These are phyloP conservation scores for Colletotrichum sp. DNA, from an alignment of 2,329 filamentous ascomycete species.

Conservation along the genomic window DNA sequence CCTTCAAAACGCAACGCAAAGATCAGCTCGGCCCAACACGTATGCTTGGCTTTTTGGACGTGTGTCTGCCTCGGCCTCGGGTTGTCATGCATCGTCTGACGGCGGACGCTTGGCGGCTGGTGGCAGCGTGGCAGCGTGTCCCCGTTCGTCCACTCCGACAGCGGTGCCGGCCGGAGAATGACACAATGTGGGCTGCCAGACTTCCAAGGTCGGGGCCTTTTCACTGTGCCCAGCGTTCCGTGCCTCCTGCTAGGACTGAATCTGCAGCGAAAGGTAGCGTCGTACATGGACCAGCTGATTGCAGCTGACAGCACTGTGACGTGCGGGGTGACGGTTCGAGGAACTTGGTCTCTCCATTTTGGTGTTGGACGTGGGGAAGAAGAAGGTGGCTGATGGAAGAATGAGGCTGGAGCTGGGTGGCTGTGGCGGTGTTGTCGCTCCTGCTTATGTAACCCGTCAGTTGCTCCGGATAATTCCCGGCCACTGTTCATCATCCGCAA, in stretches of 20 bases:
- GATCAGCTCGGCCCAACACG: not conserved
- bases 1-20: not conserved
- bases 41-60: not conserved
- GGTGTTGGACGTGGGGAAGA: not conserved
- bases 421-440: not conserved
- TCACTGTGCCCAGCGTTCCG: not conserved
- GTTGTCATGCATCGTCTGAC: constrained; percentile 10
- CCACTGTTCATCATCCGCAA: not conserved
- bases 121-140: not conserved
- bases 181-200: not conserved
- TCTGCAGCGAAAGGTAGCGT: not conserved
- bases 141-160: constrained; percentile 8
- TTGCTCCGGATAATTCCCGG: not conserved
- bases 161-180: constrained; percentile 11
- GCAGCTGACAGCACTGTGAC: not conserved
- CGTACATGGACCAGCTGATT: not conserved
- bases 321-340: not conserved
- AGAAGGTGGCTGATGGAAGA: not conserved
- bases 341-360: not conserved
- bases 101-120: constrained; percentile 5
- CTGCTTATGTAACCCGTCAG: not conserved
- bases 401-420: not conserved
- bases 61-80: not conserved
- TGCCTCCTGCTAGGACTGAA: not conserved
- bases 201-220: not conserved